Evolutionary conservation across 169 alveolate species (phyloP), one percentile per base, ranked within the genome.

Genomic region (Toxoplasma gondii): DNA sequence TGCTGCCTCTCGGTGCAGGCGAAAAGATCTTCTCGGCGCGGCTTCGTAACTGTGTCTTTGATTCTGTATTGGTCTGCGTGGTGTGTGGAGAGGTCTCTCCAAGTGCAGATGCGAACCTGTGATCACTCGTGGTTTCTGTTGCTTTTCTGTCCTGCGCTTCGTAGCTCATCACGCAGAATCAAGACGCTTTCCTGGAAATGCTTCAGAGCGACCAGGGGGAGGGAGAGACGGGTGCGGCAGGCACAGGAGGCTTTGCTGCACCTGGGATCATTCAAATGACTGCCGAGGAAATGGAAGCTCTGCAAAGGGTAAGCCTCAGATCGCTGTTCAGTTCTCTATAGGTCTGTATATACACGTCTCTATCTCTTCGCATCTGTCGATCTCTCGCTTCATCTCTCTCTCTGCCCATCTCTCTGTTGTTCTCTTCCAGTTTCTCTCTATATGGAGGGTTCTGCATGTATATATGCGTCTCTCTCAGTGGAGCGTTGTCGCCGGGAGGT

Each of bases 261-360:
- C 58, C 82, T 70, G 94, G 93, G 67, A 92, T 94, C 96, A 88
- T 93, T 96, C 96, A 94, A 36, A 88, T 99, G 81, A 98, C 99
- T 43, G 98, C 96, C 67, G 98, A 97, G 94, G 99, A 99, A 96
- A 97, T 97, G 96, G 99, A 96, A 70, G 98, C 98, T 29, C 93
- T 98, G 83, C 97, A 98, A 74, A 88, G 97, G 91, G 96, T 97
- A 92, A 54, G 86, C 39, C 4, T 16, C 16, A 64, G 24, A 69
- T 69, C 81, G 34, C 31, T 29, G 10, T n/a, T 10, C 81, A 69
- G 12, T 10, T n/a, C 31, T 10, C 5, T n/a, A 69, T 5, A 29
- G 5, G 19, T n/a, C 4, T 69, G 2, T 69, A 69, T 69, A 29
- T 69, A 69, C 19, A 69, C 34, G 58, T 49, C 4, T 12, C 58